phyloP scores from a whole-genome alignment of 78 protist genomes.

The Parvularia atlantis region DNA sequence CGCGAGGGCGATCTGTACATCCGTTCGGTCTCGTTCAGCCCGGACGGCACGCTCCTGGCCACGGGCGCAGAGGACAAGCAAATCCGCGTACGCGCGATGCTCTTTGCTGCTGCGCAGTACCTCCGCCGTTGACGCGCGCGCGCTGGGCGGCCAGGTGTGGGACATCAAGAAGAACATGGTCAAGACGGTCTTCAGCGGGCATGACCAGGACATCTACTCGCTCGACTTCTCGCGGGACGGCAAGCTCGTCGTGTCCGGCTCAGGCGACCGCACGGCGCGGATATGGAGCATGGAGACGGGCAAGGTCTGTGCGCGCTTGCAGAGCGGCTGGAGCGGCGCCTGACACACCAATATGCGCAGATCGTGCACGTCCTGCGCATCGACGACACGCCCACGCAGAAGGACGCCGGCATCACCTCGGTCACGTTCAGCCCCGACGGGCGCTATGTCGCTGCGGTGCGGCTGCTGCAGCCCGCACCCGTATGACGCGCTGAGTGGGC shows the following conservation, averaged over 20 bases:
- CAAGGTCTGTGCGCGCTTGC: constrained; percentile 24
- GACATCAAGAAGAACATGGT: constrained; percentile 32
- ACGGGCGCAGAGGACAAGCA: constrained; percentile 70
- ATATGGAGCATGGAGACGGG: constrained; percentile 63
- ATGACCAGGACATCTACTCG: constrained; percentile 71
- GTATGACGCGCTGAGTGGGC: too few relatives aligned
- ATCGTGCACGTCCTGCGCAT: too few relatives aligned
- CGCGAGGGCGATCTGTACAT: constrained; percentile 55
- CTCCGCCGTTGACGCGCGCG: background rate
- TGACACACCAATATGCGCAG: background rate
- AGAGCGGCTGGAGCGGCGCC: too few relatives aligned
- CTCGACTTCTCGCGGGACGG: constrained; percentile 73
- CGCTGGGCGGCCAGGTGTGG: constrained; percentile 31
- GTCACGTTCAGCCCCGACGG: constrained; percentile 70
- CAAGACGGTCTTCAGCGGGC: constrained; percentile 51
- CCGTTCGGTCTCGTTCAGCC: constrained; percentile 76
- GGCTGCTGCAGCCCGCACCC: background rate
- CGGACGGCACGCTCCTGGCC: constrained; percentile 62
- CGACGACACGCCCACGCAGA: constrained; percentile 2
- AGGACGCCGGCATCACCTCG: constrained; percentile 73
- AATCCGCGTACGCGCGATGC: too few relatives aligned
- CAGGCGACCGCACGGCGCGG: constrained; percentile 70
- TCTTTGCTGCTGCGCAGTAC: constrained; percentile 40
- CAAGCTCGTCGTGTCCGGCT: constrained; percentile 61
- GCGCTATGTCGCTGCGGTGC: constrained; percentile 52